Evolutionary conservation across 345 rosid species (phyloP).

Genomic region (Sonneratia alba): DNA sequence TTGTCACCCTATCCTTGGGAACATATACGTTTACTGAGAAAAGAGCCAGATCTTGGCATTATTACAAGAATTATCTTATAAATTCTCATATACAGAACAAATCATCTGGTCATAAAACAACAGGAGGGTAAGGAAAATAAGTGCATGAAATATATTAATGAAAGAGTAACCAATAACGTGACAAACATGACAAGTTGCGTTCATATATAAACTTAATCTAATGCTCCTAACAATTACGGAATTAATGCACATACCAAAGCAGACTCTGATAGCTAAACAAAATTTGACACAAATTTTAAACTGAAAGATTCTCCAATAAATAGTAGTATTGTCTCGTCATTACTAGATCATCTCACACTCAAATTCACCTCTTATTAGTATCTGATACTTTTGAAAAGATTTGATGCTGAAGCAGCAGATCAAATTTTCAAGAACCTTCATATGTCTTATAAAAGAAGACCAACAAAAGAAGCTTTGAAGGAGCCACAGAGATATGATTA

Average conservation of each 20-base stretch:
- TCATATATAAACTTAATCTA: background rate
- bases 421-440: background rate
- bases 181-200: too few relatives aligned
- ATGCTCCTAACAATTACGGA: background rate
- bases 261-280: background rate
- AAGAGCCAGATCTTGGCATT: background rate
- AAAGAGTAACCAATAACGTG: background rate
- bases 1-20: conserved; percentile 94
- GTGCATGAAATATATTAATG: background rate
- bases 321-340: background rate
- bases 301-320: background rate
- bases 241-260: background rate
- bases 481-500: background rate
- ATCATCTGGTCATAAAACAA: background rate
- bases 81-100: background rate
- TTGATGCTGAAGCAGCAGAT: background rate
- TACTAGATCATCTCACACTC: background rate
- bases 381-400: background rate
- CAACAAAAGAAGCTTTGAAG: background rate
- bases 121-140: background rate
- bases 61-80: background rate
- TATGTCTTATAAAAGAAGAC: background rate
- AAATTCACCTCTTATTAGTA: background rate
- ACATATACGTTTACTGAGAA: conserved; percentile 82
- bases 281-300: background rate